Evolutionary conservation across 2,329 filamentous ascomycete species (phyloP).

Genomic region (Sporothrix brunneoviolacea): DNA sequence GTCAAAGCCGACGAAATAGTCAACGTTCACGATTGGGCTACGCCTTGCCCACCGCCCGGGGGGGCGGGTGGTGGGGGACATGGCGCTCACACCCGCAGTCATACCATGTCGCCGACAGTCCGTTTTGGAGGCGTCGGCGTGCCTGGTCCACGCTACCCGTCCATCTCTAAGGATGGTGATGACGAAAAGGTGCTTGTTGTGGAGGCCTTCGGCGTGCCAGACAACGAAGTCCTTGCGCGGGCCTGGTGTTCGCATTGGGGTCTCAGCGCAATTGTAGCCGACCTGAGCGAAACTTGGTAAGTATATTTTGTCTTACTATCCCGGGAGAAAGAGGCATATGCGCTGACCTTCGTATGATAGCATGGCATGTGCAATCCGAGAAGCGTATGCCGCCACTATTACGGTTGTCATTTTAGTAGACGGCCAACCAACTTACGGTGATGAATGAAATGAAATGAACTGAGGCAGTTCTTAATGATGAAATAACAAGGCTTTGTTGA

Average conservation of each 20-base stretch:
- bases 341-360: conserved; percentile 28
- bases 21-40: conserved; percentile 59
- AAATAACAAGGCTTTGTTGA: background rate
- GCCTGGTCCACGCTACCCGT: conserved; percentile 13
- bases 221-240: conserved; percentile 69
- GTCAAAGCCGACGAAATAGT: conserved; percentile 60
- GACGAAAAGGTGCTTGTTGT: conserved; percentile 63
- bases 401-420: conserved; percentile 66
- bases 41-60: conserved; percentile 28
- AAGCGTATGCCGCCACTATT: conserved; percentile 67
- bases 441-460: conserved; percentile 12
- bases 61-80: background rate
- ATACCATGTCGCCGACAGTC: conserved; percentile 14
- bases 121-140: conserved; percentile 16
- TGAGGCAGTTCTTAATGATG: background rate
- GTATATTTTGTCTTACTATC: conserved; percentile 28
- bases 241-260: conserved; percentile 76
- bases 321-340: too few relatives aligned
- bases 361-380: conserved; percentile 66
- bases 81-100: conserved; percentile 18
- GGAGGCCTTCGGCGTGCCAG: conserved; percentile 64
- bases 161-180: conserved; percentile 35
- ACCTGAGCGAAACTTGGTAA: conserved; percentile 61
- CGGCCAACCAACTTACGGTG: conserved; percentile 14
- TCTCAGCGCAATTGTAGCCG: conserved; percentile 62